Conservation (phyloP, 768 basidiomycete species). For the Collybia sp. region DNA sequence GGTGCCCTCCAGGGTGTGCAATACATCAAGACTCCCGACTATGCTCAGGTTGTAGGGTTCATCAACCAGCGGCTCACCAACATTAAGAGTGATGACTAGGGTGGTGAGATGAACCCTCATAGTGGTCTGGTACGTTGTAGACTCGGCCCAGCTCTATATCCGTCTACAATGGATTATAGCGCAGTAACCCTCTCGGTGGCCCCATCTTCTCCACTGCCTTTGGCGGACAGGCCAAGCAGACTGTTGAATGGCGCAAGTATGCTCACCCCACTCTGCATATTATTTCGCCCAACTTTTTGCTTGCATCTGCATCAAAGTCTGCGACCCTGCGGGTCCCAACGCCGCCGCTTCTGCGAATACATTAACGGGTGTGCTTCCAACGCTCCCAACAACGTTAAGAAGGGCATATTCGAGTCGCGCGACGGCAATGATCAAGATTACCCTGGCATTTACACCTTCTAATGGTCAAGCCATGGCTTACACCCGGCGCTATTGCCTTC, state of each 20-base stretch:
- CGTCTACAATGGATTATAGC: no score
- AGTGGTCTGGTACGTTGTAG: conserved; percentile 28
- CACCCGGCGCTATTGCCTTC: conserved; percentile 28
- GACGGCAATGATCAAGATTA: conserved; percentile 56
- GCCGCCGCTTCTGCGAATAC: conserved; percentile 65
- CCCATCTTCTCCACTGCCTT: conserved; percentile 60
- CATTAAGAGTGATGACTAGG: conserved; percentile 44
- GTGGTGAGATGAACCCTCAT: conserved; percentile 70
- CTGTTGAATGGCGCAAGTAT: conserved; percentile 66
- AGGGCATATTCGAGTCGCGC: conserved; percentile 62
- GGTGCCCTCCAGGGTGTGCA: no score
- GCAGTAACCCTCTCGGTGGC: conserved; percentile 80
- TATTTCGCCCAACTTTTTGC: neutral
- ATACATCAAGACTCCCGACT: no score
- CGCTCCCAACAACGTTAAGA: conserved; percentile 56
- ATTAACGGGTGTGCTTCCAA: conserved; percentile 73
- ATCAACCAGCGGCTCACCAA: conserved; percentile 53
- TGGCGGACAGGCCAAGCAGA: conserved; percentile 49
- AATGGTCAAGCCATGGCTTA: conserved; percentile 35
- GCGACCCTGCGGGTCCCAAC: no score
- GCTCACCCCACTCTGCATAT: conserved; percentile 11
- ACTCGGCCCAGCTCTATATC: no score
- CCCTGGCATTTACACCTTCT: conserved; percentile 44
- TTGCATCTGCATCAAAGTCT: conserved; percentile 75
- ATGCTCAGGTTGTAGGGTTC: no score